phyloP scores from a whole-genome alignment of 2,329 filamentous ascomycete species.

The Diplodia intermedia region DNA sequence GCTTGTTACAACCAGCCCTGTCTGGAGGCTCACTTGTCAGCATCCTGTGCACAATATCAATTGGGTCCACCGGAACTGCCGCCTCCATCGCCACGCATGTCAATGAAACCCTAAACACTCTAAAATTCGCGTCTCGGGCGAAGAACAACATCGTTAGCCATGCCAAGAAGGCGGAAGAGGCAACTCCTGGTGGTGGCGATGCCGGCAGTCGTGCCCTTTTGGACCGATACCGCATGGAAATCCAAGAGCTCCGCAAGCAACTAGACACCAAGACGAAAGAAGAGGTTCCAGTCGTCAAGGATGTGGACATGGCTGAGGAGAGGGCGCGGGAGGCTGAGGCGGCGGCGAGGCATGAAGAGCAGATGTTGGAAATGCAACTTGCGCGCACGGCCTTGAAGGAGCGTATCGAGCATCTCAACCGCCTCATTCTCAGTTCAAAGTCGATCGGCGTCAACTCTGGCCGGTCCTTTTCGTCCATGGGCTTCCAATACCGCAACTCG shows the following conservation, averaged over 20 bases:
- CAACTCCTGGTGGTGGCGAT: slow-evolving; percentile 76
- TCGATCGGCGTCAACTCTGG: slow-evolving; percentile 85
- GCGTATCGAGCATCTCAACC: slow-evolving; percentile 94
- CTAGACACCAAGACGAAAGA: slow-evolving; percentile 67
- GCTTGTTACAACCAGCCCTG: slow-evolving; percentile 87
- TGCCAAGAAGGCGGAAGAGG: slow-evolving; percentile 92
- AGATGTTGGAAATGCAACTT: slow-evolving; percentile 98
- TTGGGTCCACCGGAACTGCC: slow-evolving; percentile 76
- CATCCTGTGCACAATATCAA: slow-evolving; percentile 95
- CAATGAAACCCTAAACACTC: slow-evolving; percentile 88
- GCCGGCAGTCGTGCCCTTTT: slow-evolving; percentile 85
- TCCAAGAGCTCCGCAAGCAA: slow-evolving; percentile 78
- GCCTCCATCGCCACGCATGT: slow-evolving; percentile 77
- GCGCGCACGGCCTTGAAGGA: slow-evolving; percentile 95
- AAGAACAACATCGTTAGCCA: slow-evolving; percentile 99
- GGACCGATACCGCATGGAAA: slow-evolving; percentile 93
- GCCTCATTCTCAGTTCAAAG: slow-evolving; percentile 92
- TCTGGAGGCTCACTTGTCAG: slow-evolving; percentile 95
- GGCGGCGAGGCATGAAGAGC: slow-evolving; percentile 88
- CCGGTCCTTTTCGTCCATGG: slow-evolving; percentile 49
- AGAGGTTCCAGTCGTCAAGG: slow-evolving; percentile 63
- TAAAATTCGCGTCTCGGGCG: slow-evolving; percentile 94
- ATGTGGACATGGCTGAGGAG: slow-evolving; percentile 70
- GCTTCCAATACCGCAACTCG: slow-evolving; percentile 43
- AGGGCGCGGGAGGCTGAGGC: slow-evolving; percentile 72